phyloP scores from a whole-genome alignment of 768 basidiomycete genomes.

The Rhodotorula paludigena region DNA sequence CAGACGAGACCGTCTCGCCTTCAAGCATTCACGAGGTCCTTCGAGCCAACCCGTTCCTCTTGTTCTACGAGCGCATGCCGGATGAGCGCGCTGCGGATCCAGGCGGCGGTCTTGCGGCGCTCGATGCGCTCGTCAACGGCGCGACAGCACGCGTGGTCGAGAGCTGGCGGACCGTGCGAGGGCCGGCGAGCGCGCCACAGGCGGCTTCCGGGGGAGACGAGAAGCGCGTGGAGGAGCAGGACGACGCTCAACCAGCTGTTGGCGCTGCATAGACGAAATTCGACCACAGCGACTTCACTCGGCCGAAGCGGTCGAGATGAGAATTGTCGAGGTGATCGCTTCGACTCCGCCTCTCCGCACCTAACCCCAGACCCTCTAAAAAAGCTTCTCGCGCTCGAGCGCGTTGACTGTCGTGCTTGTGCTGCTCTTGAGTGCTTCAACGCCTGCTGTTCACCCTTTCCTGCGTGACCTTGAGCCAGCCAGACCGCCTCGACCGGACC shows the following conservation, averaged over 20 bases:
- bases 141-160: conserved; percentile 21
- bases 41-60: conserved; percentile 76
- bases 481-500: too few relatives aligned
- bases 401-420: too few relatives aligned
- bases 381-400: too few relatives aligned
- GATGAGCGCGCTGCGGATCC: not conserved
- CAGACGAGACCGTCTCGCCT: conserved; percentile 74
- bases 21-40: conserved; percentile 70
- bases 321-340: not conserved
- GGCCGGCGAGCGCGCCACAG: too few relatives aligned
- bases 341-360: not conserved
- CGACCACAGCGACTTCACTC: too few relatives aligned
- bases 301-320: too few relatives aligned
- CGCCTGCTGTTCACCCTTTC: too few relatives aligned
- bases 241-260: too few relatives aligned
- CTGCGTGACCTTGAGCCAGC: too few relatives aligned
- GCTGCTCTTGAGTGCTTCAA: too few relatives aligned
- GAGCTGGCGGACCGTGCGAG: conserved; percentile 14
- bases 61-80: conserved; percentile 78
- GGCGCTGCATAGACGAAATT: too few relatives aligned
- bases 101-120: not conserved
- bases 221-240: not conserved
- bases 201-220: not conserved
- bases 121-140: not conserved
- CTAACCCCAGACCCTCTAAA: too few relatives aligned